Evolutionary conservation across 352 stramenopile species (phyloP).

Genomic region (Pythium scleroteichum): DNA sequence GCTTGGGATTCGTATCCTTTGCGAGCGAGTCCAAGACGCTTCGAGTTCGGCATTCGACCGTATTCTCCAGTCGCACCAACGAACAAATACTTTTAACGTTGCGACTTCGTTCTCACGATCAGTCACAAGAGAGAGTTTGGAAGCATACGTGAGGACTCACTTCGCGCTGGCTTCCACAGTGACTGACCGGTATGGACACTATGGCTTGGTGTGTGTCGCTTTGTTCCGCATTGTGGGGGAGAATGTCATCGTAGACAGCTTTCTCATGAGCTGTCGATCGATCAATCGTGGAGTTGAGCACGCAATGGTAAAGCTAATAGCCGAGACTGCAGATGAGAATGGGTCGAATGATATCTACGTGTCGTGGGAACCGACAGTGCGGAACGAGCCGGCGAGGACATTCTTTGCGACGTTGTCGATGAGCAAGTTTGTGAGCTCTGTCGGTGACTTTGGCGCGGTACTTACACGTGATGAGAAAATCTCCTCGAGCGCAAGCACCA

Average conservation of each 20-base stretch:
- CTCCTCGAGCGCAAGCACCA: background rate
- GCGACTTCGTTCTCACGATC: slow-evolving; percentile 52
- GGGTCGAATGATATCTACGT: slow-evolving; percentile 20
- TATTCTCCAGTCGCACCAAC: slow-evolving; percentile 64
- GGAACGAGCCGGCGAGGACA: slow-evolving; percentile 55
- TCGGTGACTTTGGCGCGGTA: background rate
- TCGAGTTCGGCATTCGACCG: slow-evolving; percentile 30
- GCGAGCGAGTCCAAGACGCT: slow-evolving; percentile 37
- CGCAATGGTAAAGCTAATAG: slow-evolving; percentile 54
- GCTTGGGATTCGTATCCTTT: slow-evolving; percentile 66
- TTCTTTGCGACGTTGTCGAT: slow-evolving; percentile 49
- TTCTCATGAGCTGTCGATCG: slow-evolving; percentile 70
- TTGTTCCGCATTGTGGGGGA: slow-evolving; percentile 30
- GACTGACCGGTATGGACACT: slow-evolving; percentile 77
- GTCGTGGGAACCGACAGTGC: slow-evolving; percentile 61
- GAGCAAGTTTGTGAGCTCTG: slow-evolving; percentile 8
- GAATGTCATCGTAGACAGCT: slow-evolving; percentile 32
- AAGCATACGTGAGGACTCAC: slow-evolving; percentile 28
- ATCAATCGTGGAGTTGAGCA: slow-evolving; percentile 75
- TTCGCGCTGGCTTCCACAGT: slow-evolving; percentile 54
- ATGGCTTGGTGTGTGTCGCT: slow-evolving; percentile 59
- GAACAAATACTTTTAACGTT: slow-evolving; percentile 76
- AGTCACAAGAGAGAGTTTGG: slow-evolving; percentile 34
- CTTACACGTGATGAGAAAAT: slow-evolving; percentile 10
- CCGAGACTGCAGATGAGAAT: slow-evolving; percentile 31